Conservation (phyloP, 129 eudicot species). For the Kitagawia praeruptora region DNA sequence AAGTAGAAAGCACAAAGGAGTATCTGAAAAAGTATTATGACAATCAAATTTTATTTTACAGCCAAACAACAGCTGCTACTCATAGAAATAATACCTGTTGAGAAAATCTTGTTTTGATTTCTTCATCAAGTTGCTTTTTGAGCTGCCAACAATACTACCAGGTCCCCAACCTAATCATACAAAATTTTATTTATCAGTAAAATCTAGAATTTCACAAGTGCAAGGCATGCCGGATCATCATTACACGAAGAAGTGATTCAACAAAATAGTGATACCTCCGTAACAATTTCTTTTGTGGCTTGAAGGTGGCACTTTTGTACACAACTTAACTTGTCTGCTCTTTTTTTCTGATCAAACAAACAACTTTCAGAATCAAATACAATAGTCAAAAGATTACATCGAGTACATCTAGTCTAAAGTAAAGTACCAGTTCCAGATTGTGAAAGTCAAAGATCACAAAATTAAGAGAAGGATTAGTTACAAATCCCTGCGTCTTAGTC, state of each 20-base stretch:
- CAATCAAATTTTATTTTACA: background rate
- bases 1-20: background rate
- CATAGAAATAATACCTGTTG: conserved; percentile 42
- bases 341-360: conserved; percentile 36
- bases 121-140: conserved; percentile 74
- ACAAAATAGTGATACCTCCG: conserved; percentile 49
- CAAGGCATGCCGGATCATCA: background rate
- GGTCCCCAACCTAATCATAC: conserved; percentile 31
- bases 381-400: background rate
- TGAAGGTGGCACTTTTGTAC: conserved; percentile 86
- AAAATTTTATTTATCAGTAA: background rate
- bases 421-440: no score
- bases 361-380: background rate
- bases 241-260: background rate
- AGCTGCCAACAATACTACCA: conserved; percentile 47
- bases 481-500: background rate
- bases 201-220: background rate
- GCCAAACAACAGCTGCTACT: background rate
- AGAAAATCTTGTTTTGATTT: conserved; percentile 64
- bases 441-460: background rate
- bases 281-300: conserved; percentile 46
- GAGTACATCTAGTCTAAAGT: no score
- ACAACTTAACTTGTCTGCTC: conserved; percentile 68
- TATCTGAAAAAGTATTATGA: background rate
- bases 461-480: background rate